Evolutionary conservation across 306 rosid genomes (phyloP).

Genomic region (barrel medic (Medicago truncatula)): MtrunA17r5.0-ANR NC_053045.1:1662001-1662500

Average conservation of each 20-base stretch:
- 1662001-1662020: constrained; percentile 64
- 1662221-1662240: background rate
- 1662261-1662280: background rate
- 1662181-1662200: background rate
- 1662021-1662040: constrained; percentile 58
- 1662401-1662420: background rate
- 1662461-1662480: background rate
- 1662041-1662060: constrained; percentile 58
- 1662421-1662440: background rate
- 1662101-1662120: constrained; percentile 62
- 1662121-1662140: constrained; percentile 30
- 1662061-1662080: constrained; percentile 93
- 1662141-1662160: constrained; percentile 26
- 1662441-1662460: background rate
- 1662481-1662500: background rate
- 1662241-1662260: background rate
- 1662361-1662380: background rate
- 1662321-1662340: background rate
- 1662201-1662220: background rate
- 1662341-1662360: background rate
- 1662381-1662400: background rate
- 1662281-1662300: background rate
- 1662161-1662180: constrained; percentile 26
- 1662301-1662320: background rate
- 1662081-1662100: constrained; percentile 76